Base-by-base conservation (phyloP, 2,329 filamentous ascomycete species). In the Alternaria sp. region DNA sequence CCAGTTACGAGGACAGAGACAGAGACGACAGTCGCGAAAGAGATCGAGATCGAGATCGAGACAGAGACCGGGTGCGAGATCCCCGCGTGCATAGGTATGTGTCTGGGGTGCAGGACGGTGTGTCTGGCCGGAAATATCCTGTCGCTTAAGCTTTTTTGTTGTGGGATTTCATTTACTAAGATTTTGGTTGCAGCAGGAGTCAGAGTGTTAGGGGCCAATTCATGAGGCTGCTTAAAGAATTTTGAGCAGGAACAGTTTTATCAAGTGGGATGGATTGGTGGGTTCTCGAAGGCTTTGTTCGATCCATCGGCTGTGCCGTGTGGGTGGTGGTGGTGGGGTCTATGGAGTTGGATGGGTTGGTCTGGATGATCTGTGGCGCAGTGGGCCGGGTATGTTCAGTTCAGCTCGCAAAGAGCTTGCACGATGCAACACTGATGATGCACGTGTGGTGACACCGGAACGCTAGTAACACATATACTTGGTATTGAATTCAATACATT, bases 51-150 rank as follows among this genome's bases (percentile, higher is more conserved):
- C 59, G 65, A 23, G 54, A 40, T n/a, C 61, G 66, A 10, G 68
- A 59, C 15, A 65, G 63, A 21, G 59, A 69, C 21, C 58, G 67
- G 44, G 64, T 72, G 6, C 67, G 68, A 56, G 71, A 75, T 55
- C 63, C 69, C 17, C 70, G 70, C 25, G 63, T 65, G 61, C 75
- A 77, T 57, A 69, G 77, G 65, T 78, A 79, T 73, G 75, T 79
- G 55, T 56, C 67, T 23, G 73, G 76, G 10, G 73, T 77, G 55
- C 71, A 77, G 63, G 74, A 78, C 54, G 77, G 77, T n/a, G 76
- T 77, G 21, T 69, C 73, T 46, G 77, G 78, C 45, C 54, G 76
- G 21, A 67, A 72, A 61, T 78, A 78, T 69, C 74, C 77, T 45
- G 71, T 76, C 55, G 57, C 55, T 17, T 40, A 40, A 17, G 32